A percentile compares a stretch with the other conserved stretches of the same genome.
These are phyloP conservation scores for Phytophthora europaea DNA, from an alignment of 352 stramenopile species.

Conservation along the genomic window DNA sequence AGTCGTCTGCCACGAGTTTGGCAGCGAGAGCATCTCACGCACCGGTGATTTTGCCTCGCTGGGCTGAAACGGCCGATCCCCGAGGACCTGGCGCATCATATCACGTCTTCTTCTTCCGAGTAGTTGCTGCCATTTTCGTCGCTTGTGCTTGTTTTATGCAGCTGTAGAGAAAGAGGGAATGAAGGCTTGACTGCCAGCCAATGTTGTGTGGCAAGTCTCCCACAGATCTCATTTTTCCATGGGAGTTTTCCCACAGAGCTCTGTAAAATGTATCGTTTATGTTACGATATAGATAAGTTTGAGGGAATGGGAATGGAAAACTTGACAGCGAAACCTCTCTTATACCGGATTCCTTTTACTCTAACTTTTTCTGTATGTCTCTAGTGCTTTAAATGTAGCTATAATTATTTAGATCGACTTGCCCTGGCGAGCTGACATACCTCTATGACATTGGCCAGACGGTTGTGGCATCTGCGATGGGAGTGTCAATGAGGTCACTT, in stretches of 20 bases:
- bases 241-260: slow-evolving; percentile 5
- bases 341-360: too few species aligned
- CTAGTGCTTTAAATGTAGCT: too few species aligned
- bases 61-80: slow-evolving; percentile 3
- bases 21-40: neutral
- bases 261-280: neutral
- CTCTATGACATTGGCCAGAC: too few species aligned
- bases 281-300: neutral
- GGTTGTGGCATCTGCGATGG: too few species aligned
- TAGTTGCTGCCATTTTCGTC: slow-evolving; percentile 5
- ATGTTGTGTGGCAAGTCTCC: neutral
- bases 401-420: too few species aligned
- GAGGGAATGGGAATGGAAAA: neutral
- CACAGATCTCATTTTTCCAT: neutral
- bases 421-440: too few species aligned
- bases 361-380: too few species aligned
- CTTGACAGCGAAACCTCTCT: neutral
- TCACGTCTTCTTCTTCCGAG: slow-evolving; percentile 6
- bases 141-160: neutral
- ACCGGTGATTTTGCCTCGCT: neutral
- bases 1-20: neutral
- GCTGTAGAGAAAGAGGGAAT: neutral
- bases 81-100: slow-evolving; percentile 1
- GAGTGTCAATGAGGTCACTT: too few species aligned
- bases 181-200: too few species aligned